Evolutionary conservation across 176 grass and related monocot species (phyloP), one percentile per base, ranked within the genome.

Genomic region (Carex pumila): DNA sequence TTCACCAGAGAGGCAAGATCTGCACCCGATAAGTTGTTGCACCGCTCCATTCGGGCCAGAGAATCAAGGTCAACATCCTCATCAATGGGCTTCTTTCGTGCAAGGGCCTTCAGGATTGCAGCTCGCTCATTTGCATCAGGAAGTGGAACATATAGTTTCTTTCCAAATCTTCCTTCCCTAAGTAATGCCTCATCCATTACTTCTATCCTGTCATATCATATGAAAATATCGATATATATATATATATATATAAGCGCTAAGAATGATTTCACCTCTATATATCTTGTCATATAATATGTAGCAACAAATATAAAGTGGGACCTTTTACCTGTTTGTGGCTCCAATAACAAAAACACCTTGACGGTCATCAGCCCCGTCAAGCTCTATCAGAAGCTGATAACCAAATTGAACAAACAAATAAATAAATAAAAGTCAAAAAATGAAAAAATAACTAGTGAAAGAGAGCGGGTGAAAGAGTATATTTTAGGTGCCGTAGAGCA

Each of bases 281-380:
- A 34, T 91, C 81, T 82, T 90, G 66, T 7, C 6, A 81, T 60
- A 19, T 88, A 5, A 71, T 1, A 47, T 12, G 32, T 49, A 79
- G 65, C 39, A 81, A 61, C 47, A 45, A 8, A 45, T 45, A 25
- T 45, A 49, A 88, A 0, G 7, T 76, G 49, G 72, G 45, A 54
- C 49, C 45, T 25, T 7, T 2, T 74, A 98, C 95, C 95, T 94
- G 84, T 98, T 98, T 53, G 95, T 98, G 64, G 95, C 95, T 89
- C 92, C 95, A 41, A 98, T 93, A 45, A 94, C 95, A 88, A 3
- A 39, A 7, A 98, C 89, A 66, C 92, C 92, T 55, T 90, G 86
- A 8, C 95, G 66, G 53, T 93, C 85, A 86, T 91, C 92, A 50
- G 91, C 92, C 50, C 92, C 95, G 61, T 98, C 92, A 21, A 98